phyloP scores from a whole-genome alignment of 2,329 filamentous ascomycete genomes.

The Fusarium neocosmosporiellum region DNA sequence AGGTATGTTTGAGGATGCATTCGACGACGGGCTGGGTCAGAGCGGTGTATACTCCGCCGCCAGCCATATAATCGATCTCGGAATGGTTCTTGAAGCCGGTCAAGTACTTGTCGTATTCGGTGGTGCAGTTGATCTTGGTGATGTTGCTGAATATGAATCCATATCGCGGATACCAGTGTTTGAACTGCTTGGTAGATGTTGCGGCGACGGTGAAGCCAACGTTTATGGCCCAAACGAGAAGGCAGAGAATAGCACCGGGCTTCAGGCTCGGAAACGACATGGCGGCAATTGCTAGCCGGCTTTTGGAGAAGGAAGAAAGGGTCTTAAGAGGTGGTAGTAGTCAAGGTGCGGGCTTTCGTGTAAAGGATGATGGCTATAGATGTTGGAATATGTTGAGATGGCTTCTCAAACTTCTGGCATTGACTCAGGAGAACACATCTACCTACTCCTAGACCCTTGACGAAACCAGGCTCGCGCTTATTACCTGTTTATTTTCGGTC shows the following conservation, averaged over 20 bases:
- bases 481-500: not conserved
- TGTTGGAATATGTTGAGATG: not conserved
- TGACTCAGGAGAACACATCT: not conserved
- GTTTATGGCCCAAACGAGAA: not conserved
- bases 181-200: not conserved
- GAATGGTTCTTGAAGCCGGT: not conserved
- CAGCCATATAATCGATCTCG: not conserved
- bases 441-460: too few species aligned
- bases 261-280: not conserved
- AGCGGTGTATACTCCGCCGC: not conserved
- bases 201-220: not conserved
- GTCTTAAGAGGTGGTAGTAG: too few species aligned
- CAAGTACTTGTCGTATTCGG: not conserved
- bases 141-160: not conserved
- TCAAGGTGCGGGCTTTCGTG: too few species aligned
- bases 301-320: not conserved
- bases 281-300: not conserved
- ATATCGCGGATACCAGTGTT: not conserved
- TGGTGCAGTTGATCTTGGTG: not conserved
- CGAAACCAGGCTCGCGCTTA: not conserved
- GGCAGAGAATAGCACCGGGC: not conserved
- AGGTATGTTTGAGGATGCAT: not conserved
- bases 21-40: not conserved
- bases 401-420: not conserved
- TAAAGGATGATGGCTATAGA: not conserved